Evolutionary conservation across 1,139 yeast genomes (phyloP), one percentile per base, ranked within the genome.

Genomic region (Yamadazyma diddensiae): DNA sequence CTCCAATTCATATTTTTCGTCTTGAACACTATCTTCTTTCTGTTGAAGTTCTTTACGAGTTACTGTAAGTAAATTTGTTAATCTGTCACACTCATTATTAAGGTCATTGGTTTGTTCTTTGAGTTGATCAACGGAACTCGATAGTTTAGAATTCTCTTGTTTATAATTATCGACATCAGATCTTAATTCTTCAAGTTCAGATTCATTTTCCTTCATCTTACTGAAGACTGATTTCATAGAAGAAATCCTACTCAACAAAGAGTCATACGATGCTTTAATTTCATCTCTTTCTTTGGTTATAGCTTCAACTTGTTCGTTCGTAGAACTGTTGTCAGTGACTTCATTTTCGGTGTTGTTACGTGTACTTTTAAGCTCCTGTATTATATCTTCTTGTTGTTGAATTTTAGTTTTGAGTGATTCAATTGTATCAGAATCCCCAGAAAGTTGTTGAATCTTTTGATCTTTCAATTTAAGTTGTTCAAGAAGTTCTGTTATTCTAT

Each of bases 191-290:
- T 79, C 82, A 24, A 88, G 64, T 44, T 87, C 94, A 7, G 69
- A 68, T 43, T 92, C 83, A 0, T 94, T 70, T 39, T 77, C 80
- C 50, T 82, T 82, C 87, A 82, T 81, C 45, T 82, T 82, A 36
- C 71, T 73, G 53, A 84, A 83, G 2, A 82, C 72, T 0, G 83
- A 63, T 50, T 85, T 87, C 85, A 92, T 87, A 2, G 85, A 78
- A 1, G 94, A 77, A 20, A 92, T 65, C 52, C 85, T 76, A 42
- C 79, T 82, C 37, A 88, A 62, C 14, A 92, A 62, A n/a, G 73
- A 69, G 43, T 87, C 86, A 53, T 90, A 87, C 39, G 83, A 84
- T 7, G 73, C 70, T 45, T 84, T 83, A 18, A 77, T 70, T 22
- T 78, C 76, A 38, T 79, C 86, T 31, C 86, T 70, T 43, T 86